These are phyloP conservation scores for Comarum palustre DNA, from an alignment of 306 rosid species.

Conservation along the genomic window DNA sequence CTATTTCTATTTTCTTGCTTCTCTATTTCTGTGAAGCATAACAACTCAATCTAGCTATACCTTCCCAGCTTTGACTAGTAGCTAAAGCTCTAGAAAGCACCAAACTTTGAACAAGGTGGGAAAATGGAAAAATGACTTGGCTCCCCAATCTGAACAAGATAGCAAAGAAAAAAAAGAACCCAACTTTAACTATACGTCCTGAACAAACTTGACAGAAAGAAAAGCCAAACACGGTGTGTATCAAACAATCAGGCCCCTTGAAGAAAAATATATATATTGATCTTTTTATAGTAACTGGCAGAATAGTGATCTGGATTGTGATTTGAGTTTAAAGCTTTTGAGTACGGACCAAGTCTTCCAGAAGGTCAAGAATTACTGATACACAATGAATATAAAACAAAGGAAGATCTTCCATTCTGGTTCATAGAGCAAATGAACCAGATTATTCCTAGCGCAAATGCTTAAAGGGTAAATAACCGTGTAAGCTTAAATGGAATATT, in stretches of 20 bases:
- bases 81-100: constrained; percentile 26
- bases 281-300: neutral
- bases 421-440: neutral
- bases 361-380: constrained; percentile 28
- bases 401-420: neutral
- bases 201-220: neutral
- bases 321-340: neutral
- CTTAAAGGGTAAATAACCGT: neutral
- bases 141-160: neutral
- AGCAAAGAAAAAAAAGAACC: neutral
- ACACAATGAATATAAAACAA: neutral
- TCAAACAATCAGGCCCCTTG: neutral
- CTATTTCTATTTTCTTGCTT: neutral
- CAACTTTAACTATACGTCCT: constrained; percentile 14
- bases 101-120: constrained; percentile 37
- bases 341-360: constrained; percentile 32
- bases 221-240: neutral
- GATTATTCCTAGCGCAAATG: neutral
- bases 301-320: neutral
- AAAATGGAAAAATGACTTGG: constrained; percentile 7
- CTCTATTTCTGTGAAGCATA: neutral
- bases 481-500: neutral
- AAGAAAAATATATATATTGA: neutral
- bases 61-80: constrained; percentile 45
- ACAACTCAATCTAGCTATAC: neutral